A percentile compares a stretch with the other conserved stretches of the same genome.
Evolutionary conservation across 805 yeast species (phyloP).

Genomic region (Candida loeiensis): DNA sequence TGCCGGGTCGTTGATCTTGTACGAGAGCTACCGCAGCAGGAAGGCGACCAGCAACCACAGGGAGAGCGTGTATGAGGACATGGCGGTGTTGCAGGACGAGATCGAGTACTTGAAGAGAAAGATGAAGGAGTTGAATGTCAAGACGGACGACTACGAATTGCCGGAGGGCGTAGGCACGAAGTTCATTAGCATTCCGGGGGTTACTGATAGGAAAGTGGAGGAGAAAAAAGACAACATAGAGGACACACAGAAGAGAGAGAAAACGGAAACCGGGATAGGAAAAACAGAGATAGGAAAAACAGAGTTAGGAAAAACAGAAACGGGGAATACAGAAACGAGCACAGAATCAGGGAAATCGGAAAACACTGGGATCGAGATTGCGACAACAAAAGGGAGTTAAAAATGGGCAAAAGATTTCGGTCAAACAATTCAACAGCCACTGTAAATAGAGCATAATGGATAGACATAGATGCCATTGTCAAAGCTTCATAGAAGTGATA

Average conservation of each 20-base stretch:
- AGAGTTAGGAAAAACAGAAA: not conserved
- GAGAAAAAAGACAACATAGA: not conserved
- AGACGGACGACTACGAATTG: constrained; percentile 48
- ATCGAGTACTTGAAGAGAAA: constrained; percentile 54
- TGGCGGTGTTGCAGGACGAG: constrained; percentile 65
- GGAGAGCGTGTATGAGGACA: constrained; percentile 70
- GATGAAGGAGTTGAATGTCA: constrained; percentile 38
- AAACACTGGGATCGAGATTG: too few relatives aligned
- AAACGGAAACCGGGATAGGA: not conserved
- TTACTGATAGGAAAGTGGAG: constrained; percentile 9
- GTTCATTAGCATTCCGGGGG: constrained; percentile 40
- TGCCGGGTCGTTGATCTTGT: constrained; percentile 72
- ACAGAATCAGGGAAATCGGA: not conserved
- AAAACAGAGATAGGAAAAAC: not conserved
- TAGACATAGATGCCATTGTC: too few relatives aligned
- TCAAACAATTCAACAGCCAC: too few relatives aligned
- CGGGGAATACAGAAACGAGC: not conserved
- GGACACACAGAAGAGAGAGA: too few relatives aligned
- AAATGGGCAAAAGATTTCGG: not conserved
- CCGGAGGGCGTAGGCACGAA: constrained; percentile 46
- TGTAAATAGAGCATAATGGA: too few relatives aligned
- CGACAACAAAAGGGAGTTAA: too few relatives aligned
- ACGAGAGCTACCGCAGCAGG: constrained; percentile 66
- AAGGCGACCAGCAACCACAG: constrained; percentile 59
- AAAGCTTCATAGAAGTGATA: too few relatives aligned